A percentile compares a stretch with the other conserved stretches of the same genome.
Conservation (phyloP, 2,329 filamentous ascomycete genomes). For the Aspergillus eucalypticola region DNA sequence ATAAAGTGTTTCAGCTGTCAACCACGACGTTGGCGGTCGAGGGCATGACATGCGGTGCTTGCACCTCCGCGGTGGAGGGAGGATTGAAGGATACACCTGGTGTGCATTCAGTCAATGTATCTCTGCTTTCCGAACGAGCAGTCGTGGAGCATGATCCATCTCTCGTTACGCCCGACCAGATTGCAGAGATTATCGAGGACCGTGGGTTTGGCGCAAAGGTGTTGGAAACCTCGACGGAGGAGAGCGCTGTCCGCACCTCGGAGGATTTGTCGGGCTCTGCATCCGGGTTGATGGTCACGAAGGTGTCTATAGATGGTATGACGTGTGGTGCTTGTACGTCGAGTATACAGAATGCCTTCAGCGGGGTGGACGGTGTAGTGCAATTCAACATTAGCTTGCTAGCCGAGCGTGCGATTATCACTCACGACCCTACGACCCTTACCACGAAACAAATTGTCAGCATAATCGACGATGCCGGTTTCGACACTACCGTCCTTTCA, state of each 20-base stretch:
- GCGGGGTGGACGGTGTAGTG: slow-evolving; percentile 71
- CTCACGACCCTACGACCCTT: slow-evolving; percentile 74
- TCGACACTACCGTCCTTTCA: slow-evolving; percentile 80
- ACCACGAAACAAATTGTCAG: slow-evolving; percentile 73
- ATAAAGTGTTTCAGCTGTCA: slow-evolving; percentile 42
- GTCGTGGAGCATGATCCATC: slow-evolving; percentile 75
- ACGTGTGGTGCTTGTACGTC: slow-evolving; percentile 96
- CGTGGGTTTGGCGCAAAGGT: slow-evolving; percentile 80
- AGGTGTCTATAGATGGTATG: slow-evolving; percentile 91
- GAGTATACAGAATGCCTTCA: slow-evolving; percentile 81
- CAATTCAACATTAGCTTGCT: slow-evolving; percentile 95
- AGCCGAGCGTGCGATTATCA: slow-evolving; percentile 85
- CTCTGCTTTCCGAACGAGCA: slow-evolving; percentile 79
- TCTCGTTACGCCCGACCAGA: slow-evolving; percentile 53
- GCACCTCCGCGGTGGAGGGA: slow-evolving; percentile 80
- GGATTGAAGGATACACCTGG: slow-evolving; percentile 75
- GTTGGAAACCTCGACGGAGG: slow-evolving; percentile 64
- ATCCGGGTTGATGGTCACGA: slow-evolving; percentile 64
- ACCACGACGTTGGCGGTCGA: slow-evolving; percentile 76
- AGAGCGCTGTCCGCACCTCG: slow-evolving; percentile 34
- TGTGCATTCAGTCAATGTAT: slow-evolving; percentile 76
- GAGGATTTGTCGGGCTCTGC: slow-evolving; percentile 35
- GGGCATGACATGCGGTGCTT: slow-evolving; percentile 90
- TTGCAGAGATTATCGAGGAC: slow-evolving; percentile 62
- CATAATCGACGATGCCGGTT: slow-evolving; percentile 85